phyloP scores from a whole-genome alignment of 129 eudicot genomes.

The Artemisia argyi region DNA sequence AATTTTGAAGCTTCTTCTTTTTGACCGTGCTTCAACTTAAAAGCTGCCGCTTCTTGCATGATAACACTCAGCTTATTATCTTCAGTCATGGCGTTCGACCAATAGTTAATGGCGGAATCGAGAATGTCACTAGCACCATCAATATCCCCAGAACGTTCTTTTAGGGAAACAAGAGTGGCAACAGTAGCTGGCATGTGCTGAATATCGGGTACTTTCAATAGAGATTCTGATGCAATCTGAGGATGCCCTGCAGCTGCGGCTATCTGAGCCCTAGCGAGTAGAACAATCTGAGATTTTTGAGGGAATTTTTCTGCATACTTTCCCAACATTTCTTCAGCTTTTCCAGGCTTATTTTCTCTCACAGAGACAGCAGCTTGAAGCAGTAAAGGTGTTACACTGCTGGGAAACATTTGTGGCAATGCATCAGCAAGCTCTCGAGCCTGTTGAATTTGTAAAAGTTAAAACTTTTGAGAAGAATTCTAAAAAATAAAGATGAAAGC shows the following conservation, averaged over 20 bases:
- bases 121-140: conserved; percentile 70
- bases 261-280: conserved; percentile 84
- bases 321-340: conserved; percentile 76
- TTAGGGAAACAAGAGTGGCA: conserved; percentile 80
- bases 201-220: conserved; percentile 69
- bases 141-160: conserved; percentile 82
- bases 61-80: conserved; percentile 61
- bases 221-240: conserved; percentile 80
- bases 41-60: conserved; percentile 88
- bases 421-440: conserved; percentile 82
- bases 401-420: conserved; percentile 69
- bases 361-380: conserved; percentile 92
- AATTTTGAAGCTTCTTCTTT: conserved; percentile 74
- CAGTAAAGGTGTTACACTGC: conserved; percentile 64
- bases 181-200: conserved; percentile 97
- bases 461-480: neutral
- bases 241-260: conserved; percentile 92
- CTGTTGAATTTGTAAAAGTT: conserved; percentile 34
- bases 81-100: conserved; percentile 95
- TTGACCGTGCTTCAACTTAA: conserved; percentile 80
- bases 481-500: neutral
- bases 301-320: conserved; percentile 69
- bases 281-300: conserved; percentile 50
- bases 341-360: conserved; percentile 83
- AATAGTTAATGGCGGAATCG: conserved; percentile 65